These are phyloP conservation scores for Lasiodiplodia sp. DNA, from an alignment of 2,329 filamentous ascomycete genomes.

Conservation along the genomic window DNA sequence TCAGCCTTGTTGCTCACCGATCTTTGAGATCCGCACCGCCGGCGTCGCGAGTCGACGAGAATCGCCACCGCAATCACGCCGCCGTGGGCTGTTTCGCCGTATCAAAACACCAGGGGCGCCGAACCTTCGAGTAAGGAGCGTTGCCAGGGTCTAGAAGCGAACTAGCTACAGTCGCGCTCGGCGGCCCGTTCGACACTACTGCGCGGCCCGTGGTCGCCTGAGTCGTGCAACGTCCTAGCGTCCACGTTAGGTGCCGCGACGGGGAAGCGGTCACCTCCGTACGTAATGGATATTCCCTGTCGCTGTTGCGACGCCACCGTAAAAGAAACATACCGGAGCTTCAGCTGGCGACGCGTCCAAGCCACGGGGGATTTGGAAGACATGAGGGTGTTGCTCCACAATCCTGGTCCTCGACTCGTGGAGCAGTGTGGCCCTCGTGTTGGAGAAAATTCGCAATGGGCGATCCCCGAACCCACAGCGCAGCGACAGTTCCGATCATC, in stretches of 20 bases:
- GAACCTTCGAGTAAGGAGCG: slow-evolving; percentile 16
- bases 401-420: not conserved
- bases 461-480: slow-evolving; percentile 13
- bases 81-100: slow-evolving; percentile 23
- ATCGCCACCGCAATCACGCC: slow-evolving; percentile 23
- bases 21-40: not conserved
- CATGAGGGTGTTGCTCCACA: not conserved
- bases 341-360: not conserved
- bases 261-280: not conserved
- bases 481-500: not conserved
- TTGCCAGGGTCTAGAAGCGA: slow-evolving; percentile 19
- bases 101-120: slow-evolving; percentile 14
- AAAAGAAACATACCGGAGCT: not conserved
- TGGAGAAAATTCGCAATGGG: not conserved
- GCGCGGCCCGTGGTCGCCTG: slow-evolving; percentile 22
- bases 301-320: not conserved
- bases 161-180: not conserved
- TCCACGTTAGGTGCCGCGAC: not conserved
- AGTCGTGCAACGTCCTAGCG: not conserved
- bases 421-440: not conserved
- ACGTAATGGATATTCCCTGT: slow-evolving; percentile 18
- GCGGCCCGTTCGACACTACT: slow-evolving; percentile 22
- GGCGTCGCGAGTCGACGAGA: not conserved
- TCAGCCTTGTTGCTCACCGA: not conserved
- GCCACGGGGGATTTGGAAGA: not conserved